These are phyloP conservation scores for Mortierella sp. DNA, from an alignment of 371 early-diverging fungal genomes.

Conservation along the genomic window DNA sequence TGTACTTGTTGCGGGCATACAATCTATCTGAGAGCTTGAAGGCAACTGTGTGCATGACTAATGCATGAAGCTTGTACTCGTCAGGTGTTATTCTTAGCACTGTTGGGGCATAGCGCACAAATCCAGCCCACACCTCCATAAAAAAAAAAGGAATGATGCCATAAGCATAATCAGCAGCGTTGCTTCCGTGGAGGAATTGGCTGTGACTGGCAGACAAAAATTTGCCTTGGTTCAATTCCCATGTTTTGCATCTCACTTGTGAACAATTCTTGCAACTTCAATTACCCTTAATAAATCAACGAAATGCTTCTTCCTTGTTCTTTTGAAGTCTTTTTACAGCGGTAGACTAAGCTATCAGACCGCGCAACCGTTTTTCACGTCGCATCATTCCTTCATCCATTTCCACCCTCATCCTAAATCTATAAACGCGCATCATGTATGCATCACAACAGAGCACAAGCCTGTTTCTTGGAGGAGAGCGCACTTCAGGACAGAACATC, in stretches of 20 bases:
- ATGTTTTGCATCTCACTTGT: background rate
- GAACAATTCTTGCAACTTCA: background rate
- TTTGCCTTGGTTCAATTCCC: background rate
- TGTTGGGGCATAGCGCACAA: no score
- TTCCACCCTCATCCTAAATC: background rate
- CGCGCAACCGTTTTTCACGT: conserved; percentile 6
- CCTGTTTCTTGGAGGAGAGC: conserved; percentile 91
- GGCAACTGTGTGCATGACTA: no score
- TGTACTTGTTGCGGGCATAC: background rate
- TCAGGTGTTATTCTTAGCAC: no score
- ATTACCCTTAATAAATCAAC: conserved; percentile 10
- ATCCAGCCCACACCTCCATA: no score
- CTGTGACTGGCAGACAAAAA: no score
- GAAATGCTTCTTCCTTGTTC: conserved; percentile 14
- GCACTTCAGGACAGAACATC: conserved; percentile 95
- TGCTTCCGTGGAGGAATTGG: no score
- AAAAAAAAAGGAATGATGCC: no score
- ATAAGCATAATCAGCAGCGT: no score
- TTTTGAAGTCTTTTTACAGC: background rate
- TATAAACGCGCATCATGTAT: conserved; percentile 38
- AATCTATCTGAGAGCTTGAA: no score
- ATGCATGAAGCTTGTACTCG: no score
- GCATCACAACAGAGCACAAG: conserved; percentile 50
- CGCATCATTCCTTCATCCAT: background rate
- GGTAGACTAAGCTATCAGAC: background rate